Conservation (phyloP, 2,329 filamentous ascomycete species). For the Aureobasidium sp. region DNA sequence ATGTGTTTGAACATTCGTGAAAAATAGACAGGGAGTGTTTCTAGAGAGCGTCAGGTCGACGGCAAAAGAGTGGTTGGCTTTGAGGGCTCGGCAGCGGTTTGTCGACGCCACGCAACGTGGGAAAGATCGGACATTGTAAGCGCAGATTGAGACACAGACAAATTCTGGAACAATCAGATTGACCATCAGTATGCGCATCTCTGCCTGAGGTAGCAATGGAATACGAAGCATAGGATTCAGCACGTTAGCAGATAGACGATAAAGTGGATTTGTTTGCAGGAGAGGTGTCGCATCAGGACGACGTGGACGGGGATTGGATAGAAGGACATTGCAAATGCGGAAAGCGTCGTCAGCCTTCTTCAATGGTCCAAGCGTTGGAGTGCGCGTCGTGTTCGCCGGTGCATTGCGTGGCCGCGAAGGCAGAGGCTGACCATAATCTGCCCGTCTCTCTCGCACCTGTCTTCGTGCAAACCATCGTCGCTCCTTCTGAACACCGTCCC, state of each 20-base stretch:
- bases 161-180: neutral
- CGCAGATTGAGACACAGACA: neutral
- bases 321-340: neutral
- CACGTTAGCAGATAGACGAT: neutral
- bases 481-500: neutral
- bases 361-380: neutral
- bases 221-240: neutral
- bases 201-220: neutral
- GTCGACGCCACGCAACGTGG: slow-evolving; percentile 6
- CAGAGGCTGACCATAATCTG: slow-evolving; percentile 13
- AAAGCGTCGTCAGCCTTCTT: slow-evolving; percentile 1
- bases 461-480: slow-evolving; percentile 6
- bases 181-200: neutral
- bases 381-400: slow-evolving; percentile 6
- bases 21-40: neutral
- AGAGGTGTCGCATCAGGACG: neutral
- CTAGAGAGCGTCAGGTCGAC: slow-evolving; percentile 1
- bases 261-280: neutral
- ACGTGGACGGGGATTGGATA: slow-evolving; percentile 9
- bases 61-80: neutral
- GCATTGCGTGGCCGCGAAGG: slow-evolving; percentile 12
- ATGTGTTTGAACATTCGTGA: neutral
- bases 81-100: slow-evolving; percentile 5
- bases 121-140: neutral
- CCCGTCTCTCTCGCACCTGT: neutral